Conservation (phyloP, 768 basidiomycete genomes). For the Boletus rubescentipes region DNA sequence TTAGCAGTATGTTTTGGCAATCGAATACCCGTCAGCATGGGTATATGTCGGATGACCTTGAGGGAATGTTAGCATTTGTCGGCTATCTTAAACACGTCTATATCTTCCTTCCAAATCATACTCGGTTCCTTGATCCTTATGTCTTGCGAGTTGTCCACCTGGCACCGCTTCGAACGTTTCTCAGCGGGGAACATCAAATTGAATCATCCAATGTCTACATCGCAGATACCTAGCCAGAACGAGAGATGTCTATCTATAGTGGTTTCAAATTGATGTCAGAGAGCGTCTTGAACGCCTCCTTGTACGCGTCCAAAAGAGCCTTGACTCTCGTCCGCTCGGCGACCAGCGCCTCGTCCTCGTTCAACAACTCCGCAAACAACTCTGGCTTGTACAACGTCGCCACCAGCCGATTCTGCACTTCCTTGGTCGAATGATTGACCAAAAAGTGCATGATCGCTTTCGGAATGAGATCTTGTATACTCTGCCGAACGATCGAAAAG, state of each 20-base stretch:
- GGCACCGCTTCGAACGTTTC: not conserved
- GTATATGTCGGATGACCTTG: slow-evolving; percentile 8
- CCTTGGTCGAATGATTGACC: slow-evolving; percentile 95
- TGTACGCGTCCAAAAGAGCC: slow-evolving; percentile 93
- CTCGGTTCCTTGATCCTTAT: too few species aligned
- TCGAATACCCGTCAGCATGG: slow-evolving; percentile 3
- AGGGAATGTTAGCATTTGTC: not conserved
- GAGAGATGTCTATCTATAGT: slow-evolving; percentile 37
- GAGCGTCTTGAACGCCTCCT: slow-evolving; percentile 86
- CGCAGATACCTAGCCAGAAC: not conserved
- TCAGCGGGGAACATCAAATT: not conserved
- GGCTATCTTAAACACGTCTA: slow-evolving; percentile 5
- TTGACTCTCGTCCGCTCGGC: slow-evolving; percentile 93
- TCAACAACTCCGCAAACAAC: slow-evolving; percentile 84
- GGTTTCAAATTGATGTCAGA: slow-evolving; percentile 81
- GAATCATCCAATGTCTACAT: not conserved
- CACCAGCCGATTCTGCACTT: slow-evolving; percentile 96
- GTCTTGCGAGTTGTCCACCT: not conserved
- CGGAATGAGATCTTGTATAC: slow-evolving; percentile 94
- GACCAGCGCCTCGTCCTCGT: slow-evolving; percentile 94
- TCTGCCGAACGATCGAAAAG: slow-evolving; percentile 94
- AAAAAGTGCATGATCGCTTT: slow-evolving; percentile 99
- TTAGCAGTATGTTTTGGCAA: slow-evolving; percentile 21
- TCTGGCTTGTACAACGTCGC: slow-evolving; percentile 93
- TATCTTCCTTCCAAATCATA: not conserved